Percentiles rank a stretch among this genome's conserved stretches.
Conservation (phyloP, 768 basidiomycete genomes). For the Artomyces pyxidatus region DNA sequence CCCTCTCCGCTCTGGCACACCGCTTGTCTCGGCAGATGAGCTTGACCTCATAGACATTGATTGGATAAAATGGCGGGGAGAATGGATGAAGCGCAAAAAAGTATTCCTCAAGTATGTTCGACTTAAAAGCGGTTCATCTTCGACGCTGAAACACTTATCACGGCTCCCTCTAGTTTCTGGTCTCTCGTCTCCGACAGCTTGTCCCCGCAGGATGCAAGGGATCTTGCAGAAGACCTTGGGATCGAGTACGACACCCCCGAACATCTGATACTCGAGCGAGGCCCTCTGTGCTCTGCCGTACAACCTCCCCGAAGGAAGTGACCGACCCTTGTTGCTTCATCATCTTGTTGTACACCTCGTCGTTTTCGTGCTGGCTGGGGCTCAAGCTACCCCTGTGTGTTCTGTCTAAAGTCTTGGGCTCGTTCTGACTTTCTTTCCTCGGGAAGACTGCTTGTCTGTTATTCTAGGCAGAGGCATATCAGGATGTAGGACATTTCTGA, state of each 20-base stretch:
- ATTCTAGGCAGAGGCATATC: too few species aligned
- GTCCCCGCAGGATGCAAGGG: slow-evolving; percentile 52
- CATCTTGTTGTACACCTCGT: too few species aligned
- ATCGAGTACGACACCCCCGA: slow-evolving; percentile 73
- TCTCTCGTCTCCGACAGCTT: slow-evolving; percentile 60
- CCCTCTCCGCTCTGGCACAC: slow-evolving; percentile 60
- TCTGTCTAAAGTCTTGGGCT: too few species aligned
- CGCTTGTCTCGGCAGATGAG: slow-evolving; percentile 64
- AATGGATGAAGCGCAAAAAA: slow-evolving; percentile 75
- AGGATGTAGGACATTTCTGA: too few species aligned
- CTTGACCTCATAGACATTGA: slow-evolving; percentile 60
- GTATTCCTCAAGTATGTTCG: slow-evolving; percentile 61
- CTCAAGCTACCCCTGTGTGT: too few species aligned
- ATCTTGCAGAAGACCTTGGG: slow-evolving; percentile 72
- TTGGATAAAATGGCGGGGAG: slow-evolving; percentile 71
- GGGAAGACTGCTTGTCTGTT: too few species aligned
- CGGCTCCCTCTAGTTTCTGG: slow-evolving; percentile 52
- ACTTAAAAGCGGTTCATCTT: not conserved
- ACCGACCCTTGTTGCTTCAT: too few species aligned
- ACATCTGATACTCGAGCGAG: slow-evolving; percentile 55
- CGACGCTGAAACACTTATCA: not conserved
- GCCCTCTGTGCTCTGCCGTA: slow-evolving; percentile 57
- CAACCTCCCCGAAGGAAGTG: too few species aligned
- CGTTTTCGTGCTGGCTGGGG: too few species aligned
- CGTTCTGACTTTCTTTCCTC: too few species aligned